phyloP scores from a whole-genome alignment of 306 rosid genomes.

The Albizia julibrissin region DNA sequence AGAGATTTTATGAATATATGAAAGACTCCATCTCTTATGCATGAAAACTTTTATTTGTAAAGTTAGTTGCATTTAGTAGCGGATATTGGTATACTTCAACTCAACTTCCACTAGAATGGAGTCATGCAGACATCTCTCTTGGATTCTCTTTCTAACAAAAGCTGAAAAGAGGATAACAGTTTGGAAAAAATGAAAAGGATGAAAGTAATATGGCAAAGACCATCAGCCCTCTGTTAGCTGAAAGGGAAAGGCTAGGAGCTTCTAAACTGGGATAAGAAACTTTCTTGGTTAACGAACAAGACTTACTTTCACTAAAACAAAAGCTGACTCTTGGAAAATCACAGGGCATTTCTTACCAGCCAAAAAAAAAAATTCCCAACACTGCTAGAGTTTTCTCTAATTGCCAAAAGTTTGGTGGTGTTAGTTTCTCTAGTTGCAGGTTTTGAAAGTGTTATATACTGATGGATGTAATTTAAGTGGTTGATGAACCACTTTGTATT shows the following conservation, averaged over 20 bases:
- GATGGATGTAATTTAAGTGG: no score
- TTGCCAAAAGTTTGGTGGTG: slow-evolving; percentile 32
- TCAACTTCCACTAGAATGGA: slow-evolving; percentile 28
- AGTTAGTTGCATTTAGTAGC: neutral
- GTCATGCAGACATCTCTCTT: slow-evolving; percentile 23
- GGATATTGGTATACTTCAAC: slow-evolving; percentile 3
- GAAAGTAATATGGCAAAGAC: neutral
- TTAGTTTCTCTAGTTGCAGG: neutral
- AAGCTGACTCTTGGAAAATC: slow-evolving; percentile 21
- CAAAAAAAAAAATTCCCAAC: neutral
- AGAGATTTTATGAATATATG: neutral
- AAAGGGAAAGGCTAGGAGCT: slow-evolving; percentile 15
- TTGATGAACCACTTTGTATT: no score
- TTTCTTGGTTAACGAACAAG: slow-evolving; percentile 7
- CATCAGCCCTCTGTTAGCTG: slow-evolving; percentile 5
- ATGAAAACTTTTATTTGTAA: neutral
- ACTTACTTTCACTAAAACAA: slow-evolving; percentile 31
- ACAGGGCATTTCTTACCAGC: slow-evolving; percentile 16
- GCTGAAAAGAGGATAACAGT: slow-evolving; percentile 29
- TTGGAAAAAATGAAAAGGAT: neutral
- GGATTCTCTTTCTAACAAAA: slow-evolving; percentile 38
- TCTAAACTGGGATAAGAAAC: slow-evolving; percentile 16
- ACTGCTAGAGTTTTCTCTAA: slow-evolving; percentile 36
- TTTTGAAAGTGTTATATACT: no score
- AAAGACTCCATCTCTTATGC: neutral